phyloP scores from a whole-genome alignment of 371 early-diverging fungal species.

The Ordospora pajunii region DNA sequence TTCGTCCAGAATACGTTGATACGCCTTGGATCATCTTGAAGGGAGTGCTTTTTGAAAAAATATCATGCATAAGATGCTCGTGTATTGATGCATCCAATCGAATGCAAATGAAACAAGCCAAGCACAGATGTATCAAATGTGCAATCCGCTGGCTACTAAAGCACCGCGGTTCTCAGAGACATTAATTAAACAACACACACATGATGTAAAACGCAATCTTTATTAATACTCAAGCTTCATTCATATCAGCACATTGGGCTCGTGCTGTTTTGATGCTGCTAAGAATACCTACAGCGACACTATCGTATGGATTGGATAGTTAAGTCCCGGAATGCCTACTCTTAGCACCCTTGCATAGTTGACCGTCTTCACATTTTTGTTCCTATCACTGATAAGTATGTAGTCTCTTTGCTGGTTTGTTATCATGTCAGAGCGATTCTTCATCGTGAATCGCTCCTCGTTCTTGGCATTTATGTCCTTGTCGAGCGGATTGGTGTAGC shows the following conservation, averaged over 20 bases:
- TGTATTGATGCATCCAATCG: not conserved
- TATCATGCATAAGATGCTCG: not conserved
- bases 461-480: slow-evolving; percentile 20
- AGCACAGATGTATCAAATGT: too few species aligned
- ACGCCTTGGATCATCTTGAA: slow-evolving; percentile 31
- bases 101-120: too few species aligned
- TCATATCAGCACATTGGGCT: not conserved
- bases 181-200: too few species aligned
- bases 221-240: too few species aligned
- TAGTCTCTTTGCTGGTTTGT: slow-evolving; percentile 30
- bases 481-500: slow-evolving; percentile 16
- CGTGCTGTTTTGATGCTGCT: not conserved
- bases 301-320: slow-evolving; percentile 15
- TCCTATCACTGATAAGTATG: slow-evolving; percentile 6
- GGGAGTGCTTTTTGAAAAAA: slow-evolving; percentile 1
- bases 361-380: not conserved
- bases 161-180: too few species aligned
- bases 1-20: slow-evolving; percentile 27
- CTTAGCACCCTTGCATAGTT: slow-evolving; percentile 22
- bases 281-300: not conserved
- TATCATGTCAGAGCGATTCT: slow-evolving; percentile 2
- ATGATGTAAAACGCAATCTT: too few species aligned
- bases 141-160: too few species aligned
- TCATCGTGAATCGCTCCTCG: slow-evolving; percentile 20
- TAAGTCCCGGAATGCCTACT: not conserved